Evolutionary conservation across 2,329 filamentous ascomycete genomes (phyloP), one percentile per base, ranked within the genome.

Genomic region (Acrocalymma vagum): DNA sequence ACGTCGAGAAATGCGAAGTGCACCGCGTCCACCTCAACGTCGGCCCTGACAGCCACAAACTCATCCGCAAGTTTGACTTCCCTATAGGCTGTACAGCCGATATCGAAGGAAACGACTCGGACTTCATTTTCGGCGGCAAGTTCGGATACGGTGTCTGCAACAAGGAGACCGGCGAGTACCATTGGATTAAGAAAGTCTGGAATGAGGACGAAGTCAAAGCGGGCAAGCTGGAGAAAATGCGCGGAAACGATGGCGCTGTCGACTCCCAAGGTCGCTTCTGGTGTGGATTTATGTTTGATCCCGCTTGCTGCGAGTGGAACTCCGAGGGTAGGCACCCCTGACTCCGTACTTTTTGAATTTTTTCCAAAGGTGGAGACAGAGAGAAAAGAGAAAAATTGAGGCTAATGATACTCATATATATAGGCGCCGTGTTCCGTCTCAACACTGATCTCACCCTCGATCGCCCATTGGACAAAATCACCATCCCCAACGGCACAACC

Each of bases 231-330:
- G 69, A 74, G 40, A 70, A 72, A 15, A 76, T 88, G 65, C 79
- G 87, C 38, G 79, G 79, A 69, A 96, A 96, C 63, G 92, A 96
- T 63, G 91, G 91, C 30, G 87, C 84, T 5, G 84, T 89, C 35
- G 91, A 96, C 63, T 85, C 84, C 17, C 79, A 85, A 48, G 91
- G 92, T 21, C 78, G 90, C 22, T 94, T 93, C 72, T 95, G 90
- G 87, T 78, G 91, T 5, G 90, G 90, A 6, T 82, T 82, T 48
- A 95, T 96, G 88, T 94, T 90, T 49, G 90, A 95, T 62, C 86
- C 89, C 39, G 75, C 84, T 59, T 74, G 61, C 5, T 79, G 86
- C 67, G 80, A 70, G 22, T 45, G 82, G 29, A 80, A 57, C 18
- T 64, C 70, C 31, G 73, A 76, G 56, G 71, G 67, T 54, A 45